Conservation (phyloP, 441 rosid genomes). For the Kokia cookei region DNA sequence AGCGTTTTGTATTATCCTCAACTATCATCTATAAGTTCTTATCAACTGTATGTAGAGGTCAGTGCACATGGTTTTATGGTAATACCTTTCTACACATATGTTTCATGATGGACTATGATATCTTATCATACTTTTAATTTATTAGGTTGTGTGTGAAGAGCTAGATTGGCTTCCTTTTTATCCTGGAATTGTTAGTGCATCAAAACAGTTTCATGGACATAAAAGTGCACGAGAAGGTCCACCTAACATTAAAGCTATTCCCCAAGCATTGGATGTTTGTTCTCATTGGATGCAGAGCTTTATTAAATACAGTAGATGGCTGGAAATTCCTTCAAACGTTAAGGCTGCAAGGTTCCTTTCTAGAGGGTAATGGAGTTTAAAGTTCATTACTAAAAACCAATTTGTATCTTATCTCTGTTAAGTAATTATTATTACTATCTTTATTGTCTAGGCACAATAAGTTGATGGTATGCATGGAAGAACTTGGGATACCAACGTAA, state of each 20-base stretch:
- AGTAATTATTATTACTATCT: conserved; percentile 5
- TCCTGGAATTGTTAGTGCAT: conserved; percentile 37
- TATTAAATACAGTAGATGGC: conserved; percentile 94
- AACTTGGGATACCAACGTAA: conserved; percentile 63
- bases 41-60: conserved; percentile 98
- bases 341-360: conserved; percentile 90
- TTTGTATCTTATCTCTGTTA: neutral
- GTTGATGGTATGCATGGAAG: conserved; percentile 70
- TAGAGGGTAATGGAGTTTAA: conserved; percentile 54
- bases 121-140: conserved; percentile 19
- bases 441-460: conserved; percentile 63
- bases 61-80: conserved; percentile 16
- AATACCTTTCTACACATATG: conserved; percentile 8
- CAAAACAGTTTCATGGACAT: conserved; percentile 56
- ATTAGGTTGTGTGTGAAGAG: conserved; percentile 98
- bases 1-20: conserved; percentile 94
- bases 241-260: conserved; percentile 79
- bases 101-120: conserved; percentile 11
- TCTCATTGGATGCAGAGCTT: conserved; percentile 96
- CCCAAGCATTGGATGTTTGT: conserved; percentile 63
- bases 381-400: neutral
- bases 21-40: conserved; percentile 93
- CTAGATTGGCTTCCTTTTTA: conserved; percentile 97
- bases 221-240: conserved; percentile 57
- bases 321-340: conserved; percentile 76